Conservation (phyloP, 108 stramenopile species). For the Conticribra guillardii region DNA sequence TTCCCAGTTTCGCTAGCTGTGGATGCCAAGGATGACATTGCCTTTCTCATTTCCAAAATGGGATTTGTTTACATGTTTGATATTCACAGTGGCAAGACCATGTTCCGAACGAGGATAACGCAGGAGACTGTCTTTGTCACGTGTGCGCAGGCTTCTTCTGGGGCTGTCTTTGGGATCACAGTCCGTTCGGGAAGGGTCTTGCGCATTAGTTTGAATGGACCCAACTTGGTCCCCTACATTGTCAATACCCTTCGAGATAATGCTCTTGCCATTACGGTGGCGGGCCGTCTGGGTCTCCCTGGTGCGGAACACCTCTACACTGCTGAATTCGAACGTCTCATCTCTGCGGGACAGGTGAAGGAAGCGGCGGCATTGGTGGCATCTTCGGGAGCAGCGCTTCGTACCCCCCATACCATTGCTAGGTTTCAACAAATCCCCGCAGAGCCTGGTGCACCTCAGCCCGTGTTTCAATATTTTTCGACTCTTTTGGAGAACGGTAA, state of each 20-base stretch:
- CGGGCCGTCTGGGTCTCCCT: constrained; percentile 93
- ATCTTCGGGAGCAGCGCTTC: constrained; percentile 81
- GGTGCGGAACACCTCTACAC: constrained; percentile 98
- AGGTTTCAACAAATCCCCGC: constrained; percentile 97
- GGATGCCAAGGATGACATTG: constrained; percentile 90
- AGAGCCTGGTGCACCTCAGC: constrained; percentile 95
- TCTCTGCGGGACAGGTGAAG: constrained; percentile 86
- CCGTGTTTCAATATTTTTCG: constrained; percentile 99
- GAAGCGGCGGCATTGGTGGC: constrained; percentile 96
- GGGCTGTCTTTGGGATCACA: constrained; percentile 93
- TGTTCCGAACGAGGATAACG: constrained; percentile 95
- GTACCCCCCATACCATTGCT: constrained; percentile 97
- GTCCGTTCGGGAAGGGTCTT: constrained; percentile 95
- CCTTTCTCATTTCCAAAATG: constrained; percentile 97
- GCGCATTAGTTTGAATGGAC: constrained; percentile 91
- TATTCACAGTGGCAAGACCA: constrained; percentile 92
- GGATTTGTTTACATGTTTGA: constrained; percentile 99
- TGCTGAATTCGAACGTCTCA: constrained; percentile 93
- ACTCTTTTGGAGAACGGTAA: constrained; percentile 94
- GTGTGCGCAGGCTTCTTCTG: constrained; percentile 80
- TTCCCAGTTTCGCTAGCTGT: constrained; percentile 95
- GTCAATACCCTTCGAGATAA: constrained; percentile 91
- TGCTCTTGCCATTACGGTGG: constrained; percentile 92
- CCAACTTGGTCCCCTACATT: constrained; percentile 95
- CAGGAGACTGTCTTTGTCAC: constrained; percentile 97